Base-by-base conservation (phyloP, 208 protist species). In the Crithidia brevicula region DNA sequence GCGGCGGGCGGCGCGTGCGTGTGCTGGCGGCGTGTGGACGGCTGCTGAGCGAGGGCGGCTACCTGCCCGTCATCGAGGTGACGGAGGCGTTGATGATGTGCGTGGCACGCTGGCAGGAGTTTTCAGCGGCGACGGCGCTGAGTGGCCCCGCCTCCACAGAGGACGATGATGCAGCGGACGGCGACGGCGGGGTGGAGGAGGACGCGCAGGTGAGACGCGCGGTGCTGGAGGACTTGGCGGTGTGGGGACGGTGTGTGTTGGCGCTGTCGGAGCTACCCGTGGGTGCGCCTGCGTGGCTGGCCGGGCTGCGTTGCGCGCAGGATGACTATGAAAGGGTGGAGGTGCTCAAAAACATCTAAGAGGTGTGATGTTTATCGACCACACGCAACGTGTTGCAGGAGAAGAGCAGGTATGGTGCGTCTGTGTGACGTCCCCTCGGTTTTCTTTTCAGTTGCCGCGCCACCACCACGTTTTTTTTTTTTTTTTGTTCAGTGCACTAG, bases 271-370 rank as follows among this genome's bases (percentile, higher is more conserved):
- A 42, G 46, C 42, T 81, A 1, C 67, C 81, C 5, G 7, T 9
- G 6, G 57, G 46, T 36, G 61, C 63, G 18, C 75, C 77, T 6
- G 43, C 15, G 45, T 86, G 81, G 71, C 43, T 87, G 52, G 57
- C 63, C 25, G 53, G 58, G 1, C 53, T 87, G 56, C 64, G 68
- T 20, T 58, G 53, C 1, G 77, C 78, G 13, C 65, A 63, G 22
- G 81, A 91, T 42, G 85, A 91, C 53, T 85, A 79, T 56, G 85
- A 91, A 36, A 64, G 83, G 31, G 61, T 76, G 25, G 70, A 66
- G 28, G 58, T 87, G 15, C 67, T 91, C 16, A 84, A 81, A 50
- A 47, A 36, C 15, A 4, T 77, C 8, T 70, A 45, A 60, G 20
- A 52, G 22, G 30, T 1, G 27, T 23, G 23, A 16, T 42, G 27